Evolutionary conservation across 192 early-diverging fungal species (phyloP).

Genomic region (Anaeromyces robustus): DNA sequence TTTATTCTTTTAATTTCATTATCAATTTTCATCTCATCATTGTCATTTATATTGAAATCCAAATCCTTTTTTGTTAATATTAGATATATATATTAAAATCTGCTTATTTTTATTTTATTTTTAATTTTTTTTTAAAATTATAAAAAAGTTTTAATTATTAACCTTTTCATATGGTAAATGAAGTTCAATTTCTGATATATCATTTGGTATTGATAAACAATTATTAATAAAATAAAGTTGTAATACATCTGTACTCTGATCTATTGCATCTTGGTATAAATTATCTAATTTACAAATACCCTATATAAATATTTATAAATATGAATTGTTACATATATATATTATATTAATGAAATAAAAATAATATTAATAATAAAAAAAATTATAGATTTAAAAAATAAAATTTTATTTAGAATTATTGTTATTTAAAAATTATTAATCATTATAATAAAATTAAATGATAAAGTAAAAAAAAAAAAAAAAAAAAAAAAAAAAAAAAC

Average conservation of each 20-base stretch:
- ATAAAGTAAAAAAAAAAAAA: too few species aligned
- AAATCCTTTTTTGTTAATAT: not conserved
- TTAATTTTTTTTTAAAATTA: not conserved
- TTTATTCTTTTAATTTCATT: not conserved
- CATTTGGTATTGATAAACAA: not conserved
- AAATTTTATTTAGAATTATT: too few species aligned
- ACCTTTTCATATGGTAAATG: not conserved
- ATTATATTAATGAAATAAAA: too few species aligned
- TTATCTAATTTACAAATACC: not conserved
- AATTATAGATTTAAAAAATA: too few species aligned
- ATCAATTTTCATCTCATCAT: not conserved
- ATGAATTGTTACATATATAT: not conserved
- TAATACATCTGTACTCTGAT: not conserved
- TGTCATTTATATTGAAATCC: not conserved
- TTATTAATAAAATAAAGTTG: not conserved
- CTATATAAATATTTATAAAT: not conserved
- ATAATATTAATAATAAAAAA: too few species aligned
- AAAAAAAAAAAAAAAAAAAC: too few species aligned
- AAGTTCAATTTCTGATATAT: not conserved
- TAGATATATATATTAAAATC: too few species aligned
- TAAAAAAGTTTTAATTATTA: not conserved
- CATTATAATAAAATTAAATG: too few species aligned
- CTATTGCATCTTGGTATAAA: not conserved
- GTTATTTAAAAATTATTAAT: too few species aligned
- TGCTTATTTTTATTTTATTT: too few species aligned